Evolutionary conservation across 169 alveolate genomes (phyloP), one percentile per base, ranked within the genome.

Genomic region (Ichthyophthirius multifiliis): DNA sequence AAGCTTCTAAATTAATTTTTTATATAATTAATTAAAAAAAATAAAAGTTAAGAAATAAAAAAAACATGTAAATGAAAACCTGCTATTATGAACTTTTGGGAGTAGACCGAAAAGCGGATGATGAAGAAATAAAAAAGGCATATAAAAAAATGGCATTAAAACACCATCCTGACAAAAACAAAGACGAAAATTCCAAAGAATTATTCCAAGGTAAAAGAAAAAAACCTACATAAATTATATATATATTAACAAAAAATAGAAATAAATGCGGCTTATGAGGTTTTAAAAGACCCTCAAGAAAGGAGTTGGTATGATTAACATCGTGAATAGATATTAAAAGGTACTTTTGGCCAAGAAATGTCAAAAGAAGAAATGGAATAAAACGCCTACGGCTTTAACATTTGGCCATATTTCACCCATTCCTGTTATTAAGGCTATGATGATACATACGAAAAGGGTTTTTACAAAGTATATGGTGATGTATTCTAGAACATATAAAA

Each of bases 121-220:
- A 88, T 76, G 92, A 88, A 41, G 94, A 94, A 43, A 87, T 94
- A 5, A 94, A 91, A 63, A 91, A 65, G 74, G 91, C 92, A 1
- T 91, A 88, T 81, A 91, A 88, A 75, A 91, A 91, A 74, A 32
- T 85, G 81, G 89, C 95, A 12, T 63, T 91, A 20, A 88, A 86
- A 73, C 86, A 81, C 44, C 95, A 91, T 74, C 95, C 95, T 9
- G 95, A 91, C 82, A 91, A 88, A 75, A 87, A 91, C 74, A 91
- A 87, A 84, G 92, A 91, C 39, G 82, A 93, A 0, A 90, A 91
- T 74, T 27, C 77, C 35, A 67, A 67, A 44, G 74, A 75, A 48
- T 83, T 85, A 5, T 79, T 79, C 43, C 75, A 85, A 75, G 71
- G 65, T 55, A 79, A 79, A 34, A 79, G 75, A 30, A 63, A 71